Base-by-base conservation (phyloP, 1,139 yeast species). In the Yamadazyma kanchanaburiensis region DNA sequence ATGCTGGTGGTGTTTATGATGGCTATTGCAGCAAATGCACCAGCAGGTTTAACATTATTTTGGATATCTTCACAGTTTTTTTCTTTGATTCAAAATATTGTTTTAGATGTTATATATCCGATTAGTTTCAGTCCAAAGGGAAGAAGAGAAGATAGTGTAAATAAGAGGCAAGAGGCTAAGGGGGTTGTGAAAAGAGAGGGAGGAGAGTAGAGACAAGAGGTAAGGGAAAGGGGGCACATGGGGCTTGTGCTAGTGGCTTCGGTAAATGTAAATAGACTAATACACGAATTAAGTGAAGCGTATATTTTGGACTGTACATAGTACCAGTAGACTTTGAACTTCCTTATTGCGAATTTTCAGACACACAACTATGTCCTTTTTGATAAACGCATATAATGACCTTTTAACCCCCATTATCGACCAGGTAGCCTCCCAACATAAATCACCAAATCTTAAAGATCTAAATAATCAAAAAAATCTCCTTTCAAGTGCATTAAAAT, bases 21-120 rank as follows among this genome's bases (percentile, higher is more conserved):
- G 83, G 89, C 89, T 5, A 68, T 87, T 9, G 71, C 95, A 0
- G 73, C 87, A 30, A 94, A 88, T 48, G 95, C 96, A 0, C 95
- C 96, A 0, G 64, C 80, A 14, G 88, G 94, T 0, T 62, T 89
- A 25, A 76, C 81, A 0, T 54, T 87, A 18, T 89, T 87, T 55
- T 89, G 97, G 97, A 67, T 86, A 19, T 77, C 89, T 27, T 87
- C 96, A 0, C 89, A 86, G 51, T 48, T 71, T 2, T 88, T 70
- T 49, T 88, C 96, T 1, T 60, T 86, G 38, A 40, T 75, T 1
- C 96, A 88, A 46, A 89, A 88, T 49, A 53, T 83, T 10, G 37
- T 82, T n/a, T 59, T 89, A 51, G 94, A 88, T 49, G 62, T 69
- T 42, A 60, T 70, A 27, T 60, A 81, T 47, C 95, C 95, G 1